Conservation (phyloP, 768 basidiomycete species). For the Mycena kentingensis region DNA sequence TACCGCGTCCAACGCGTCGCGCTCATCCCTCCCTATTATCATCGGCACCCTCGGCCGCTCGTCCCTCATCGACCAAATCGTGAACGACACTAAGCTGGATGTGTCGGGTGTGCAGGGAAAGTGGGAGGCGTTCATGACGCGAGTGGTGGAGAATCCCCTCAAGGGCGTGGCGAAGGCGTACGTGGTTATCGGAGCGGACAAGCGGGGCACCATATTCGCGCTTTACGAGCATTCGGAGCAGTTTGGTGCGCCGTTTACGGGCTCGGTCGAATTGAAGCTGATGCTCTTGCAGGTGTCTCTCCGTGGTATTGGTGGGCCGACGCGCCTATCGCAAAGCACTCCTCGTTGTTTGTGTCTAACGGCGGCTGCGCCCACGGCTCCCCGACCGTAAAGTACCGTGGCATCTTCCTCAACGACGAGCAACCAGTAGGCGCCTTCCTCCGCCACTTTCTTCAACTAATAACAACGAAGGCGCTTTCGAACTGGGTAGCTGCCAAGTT, state of each 20-base stretch:
- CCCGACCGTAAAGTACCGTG: slow-evolving; percentile 71
- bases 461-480: slow-evolving; percentile 59
- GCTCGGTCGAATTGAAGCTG: slow-evolving; percentile 1
- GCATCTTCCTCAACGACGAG: slow-evolving; percentile 77
- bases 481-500: slow-evolving; percentile 74
- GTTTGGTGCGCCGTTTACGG: slow-evolving; percentile 44
- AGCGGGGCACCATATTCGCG: slow-evolving; percentile 67
- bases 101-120: slow-evolving; percentile 59
- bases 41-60: slow-evolving; percentile 66
- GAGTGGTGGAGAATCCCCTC: slow-evolving; percentile 55
- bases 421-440: no score
- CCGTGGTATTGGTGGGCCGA: slow-evolving; percentile 86
- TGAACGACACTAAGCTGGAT: slow-evolving; percentile 55
- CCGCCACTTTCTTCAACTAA: no score
- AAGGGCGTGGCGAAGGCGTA: slow-evolving; percentile 62
- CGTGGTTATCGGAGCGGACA: slow-evolving; percentile 69
- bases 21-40: slow-evolving; percentile 51
- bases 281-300: slow-evolving; percentile 51
- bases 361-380: slow-evolving; percentile 56
- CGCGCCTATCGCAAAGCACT: slow-evolving; percentile 58
- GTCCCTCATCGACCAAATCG: slow-evolving; percentile 50
- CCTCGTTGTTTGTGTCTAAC: slow-evolving; percentile 48
- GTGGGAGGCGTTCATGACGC: slow-evolving; percentile 66
- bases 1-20: slow-evolving; percentile 39
- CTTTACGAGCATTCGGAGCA: slow-evolving; percentile 72